Conservation (phyloP, 495 filamentous ascomycete genomes). For the Aspergillus carlsbadensis region DNA sequence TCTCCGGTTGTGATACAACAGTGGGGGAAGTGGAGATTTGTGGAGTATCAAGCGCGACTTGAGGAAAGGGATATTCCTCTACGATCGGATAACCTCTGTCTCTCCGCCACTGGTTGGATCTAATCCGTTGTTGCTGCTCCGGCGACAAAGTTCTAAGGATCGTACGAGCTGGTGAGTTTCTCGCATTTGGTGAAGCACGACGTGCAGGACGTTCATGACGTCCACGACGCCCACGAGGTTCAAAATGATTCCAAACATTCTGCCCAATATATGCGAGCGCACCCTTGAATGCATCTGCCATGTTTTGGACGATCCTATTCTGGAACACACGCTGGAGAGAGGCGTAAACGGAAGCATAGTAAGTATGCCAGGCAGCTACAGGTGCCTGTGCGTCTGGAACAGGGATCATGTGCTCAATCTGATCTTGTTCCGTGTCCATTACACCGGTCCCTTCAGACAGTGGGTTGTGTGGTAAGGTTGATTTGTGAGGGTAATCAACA, state of each 20-base stretch:
- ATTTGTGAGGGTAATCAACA: neutral
- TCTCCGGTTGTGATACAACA: neutral
- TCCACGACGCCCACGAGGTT: neutral
- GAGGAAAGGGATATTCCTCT: slow-evolving; percentile 15
- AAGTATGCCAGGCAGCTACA: neutral
- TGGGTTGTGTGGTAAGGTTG: neutral
- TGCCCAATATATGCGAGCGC: slow-evolving; percentile 11
- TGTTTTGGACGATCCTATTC: slow-evolving; percentile 2
- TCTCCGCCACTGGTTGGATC: slow-evolving; percentile 14
- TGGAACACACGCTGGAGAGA: slow-evolving; percentile 1
- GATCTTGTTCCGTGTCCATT: no score
- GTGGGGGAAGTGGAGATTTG: neutral
- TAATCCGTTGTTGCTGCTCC: slow-evolving; percentile 16
- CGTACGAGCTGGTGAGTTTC: slow-evolving; percentile 8
- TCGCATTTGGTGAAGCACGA: neutral
- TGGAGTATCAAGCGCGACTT: slow-evolving; percentile 13
- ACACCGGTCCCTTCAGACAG: neutral
- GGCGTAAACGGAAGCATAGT: slow-evolving; percentile 4
- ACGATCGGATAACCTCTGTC: slow-evolving; percentile 9
- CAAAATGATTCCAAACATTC: slow-evolving; percentile 2
- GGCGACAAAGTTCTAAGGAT: slow-evolving; percentile 10
- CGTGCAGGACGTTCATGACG: neutral
- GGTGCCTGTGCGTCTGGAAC: neutral
- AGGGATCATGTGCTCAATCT: neutral
- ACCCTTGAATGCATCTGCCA: slow-evolving; percentile 7